Evolutionary conservation across 1,284 basidiomycete species (phyloP).

Genomic region (Pascua sp.): DNA sequence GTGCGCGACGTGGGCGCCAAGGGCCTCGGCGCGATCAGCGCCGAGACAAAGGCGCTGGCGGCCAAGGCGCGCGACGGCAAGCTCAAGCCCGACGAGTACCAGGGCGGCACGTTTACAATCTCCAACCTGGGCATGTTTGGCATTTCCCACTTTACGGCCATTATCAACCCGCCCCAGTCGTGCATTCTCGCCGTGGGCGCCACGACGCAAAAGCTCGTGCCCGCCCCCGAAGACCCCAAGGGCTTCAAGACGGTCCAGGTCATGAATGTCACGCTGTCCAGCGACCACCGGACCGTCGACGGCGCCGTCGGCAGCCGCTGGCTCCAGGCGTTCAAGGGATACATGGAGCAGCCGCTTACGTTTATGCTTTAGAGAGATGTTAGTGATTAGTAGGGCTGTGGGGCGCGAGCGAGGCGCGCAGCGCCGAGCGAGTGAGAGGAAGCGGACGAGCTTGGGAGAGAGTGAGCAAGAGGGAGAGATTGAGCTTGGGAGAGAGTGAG

Average conservation of each 20-base stretch:
- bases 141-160: conserved; percentile 92
- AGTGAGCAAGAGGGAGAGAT: no score
- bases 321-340: conserved; percentile 92
- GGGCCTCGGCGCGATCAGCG: conserved; percentile 86
- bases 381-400: background rate
- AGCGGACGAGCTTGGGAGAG: no score
- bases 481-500: no score
- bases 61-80: conserved; percentile 96
- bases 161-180: conserved; percentile 98
- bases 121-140: conserved; percentile 99
- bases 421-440: no score
- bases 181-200: conserved; percentile 95
- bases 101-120: conserved; percentile 98
- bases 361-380: conserved; percentile 67
- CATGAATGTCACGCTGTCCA: conserved; percentile 95
- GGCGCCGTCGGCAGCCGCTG: conserved; percentile 87
- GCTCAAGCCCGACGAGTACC: conserved; percentile 92
- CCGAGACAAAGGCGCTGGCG: conserved; percentile 87
- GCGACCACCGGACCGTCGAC: conserved; percentile 93
- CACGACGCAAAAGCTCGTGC: conserved; percentile 80
- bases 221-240: conserved; percentile 76
- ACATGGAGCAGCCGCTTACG: conserved; percentile 92
- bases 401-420: background rate
- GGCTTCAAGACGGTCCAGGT: conserved; percentile 87
- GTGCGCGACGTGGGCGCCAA: conserved; percentile 88